Evolutionary conservation across 805 yeast species (phyloP), one percentile per base, ranked within the genome.

Genomic region (Teunomyces barrocoloradensis): DNA sequence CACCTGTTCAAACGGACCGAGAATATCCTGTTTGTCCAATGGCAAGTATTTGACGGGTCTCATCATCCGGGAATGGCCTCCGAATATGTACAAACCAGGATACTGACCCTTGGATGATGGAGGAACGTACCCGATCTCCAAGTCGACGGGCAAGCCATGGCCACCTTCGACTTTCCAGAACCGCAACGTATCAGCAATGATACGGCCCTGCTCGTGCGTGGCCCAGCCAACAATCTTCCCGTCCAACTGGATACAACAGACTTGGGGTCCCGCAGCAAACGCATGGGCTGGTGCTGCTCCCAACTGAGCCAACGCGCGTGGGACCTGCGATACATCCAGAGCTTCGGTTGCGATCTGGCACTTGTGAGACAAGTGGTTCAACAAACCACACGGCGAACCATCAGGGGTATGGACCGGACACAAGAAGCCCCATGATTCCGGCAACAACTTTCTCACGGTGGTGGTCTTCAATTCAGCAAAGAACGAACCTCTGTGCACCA

Each of bases 401-500:
- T 94, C 99, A 5, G 99, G 99, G 11, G 99, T 94, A 69, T 94
- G 99, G 20, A 94, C 99, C 10, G 99, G 99, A 73, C 99, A 94
- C 58, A 94, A 72, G 80, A 94, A 94, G 3, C 99, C 99, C 99
- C 99, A 94, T 1, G 97, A 88, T 68, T 94, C 99, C 1, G 99
- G 99, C 49, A 94, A 78, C 59, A 94, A 75, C 68, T 94, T 94
- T 75, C 99, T 84, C 42, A 94, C 99, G 1, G 98, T 87, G 20
- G 99, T 94, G 36, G 99, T 94, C 66, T 94, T 94, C 72, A 94
- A 79, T 68, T 92, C 96, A 39, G 99, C 97, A 67, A 94, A 94
- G 84, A 94, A 94, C 55, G 98, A 89, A 70, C 99, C 99, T 82
- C 99, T 87, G 71, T 94, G 99, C 45, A 94, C 98, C 99, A 94